Base-by-base conservation (phyloP, 345 rosid species). In the Populus nigra region DNA sequence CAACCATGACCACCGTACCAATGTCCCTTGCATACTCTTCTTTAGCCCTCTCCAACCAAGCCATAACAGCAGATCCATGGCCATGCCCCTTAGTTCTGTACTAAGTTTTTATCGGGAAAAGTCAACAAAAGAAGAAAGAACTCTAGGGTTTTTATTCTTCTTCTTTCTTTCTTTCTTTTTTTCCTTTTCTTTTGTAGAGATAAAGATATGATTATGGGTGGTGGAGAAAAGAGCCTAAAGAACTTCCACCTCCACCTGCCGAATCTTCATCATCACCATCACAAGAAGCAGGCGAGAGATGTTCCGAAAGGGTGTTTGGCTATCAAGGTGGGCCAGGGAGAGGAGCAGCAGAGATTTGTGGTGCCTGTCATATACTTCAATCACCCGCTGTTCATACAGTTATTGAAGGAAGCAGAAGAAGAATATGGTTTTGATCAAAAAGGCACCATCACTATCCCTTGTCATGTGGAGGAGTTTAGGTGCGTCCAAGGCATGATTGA, bases 401-500 rank as follows among this genome's bases (percentile, higher is more conserved):
- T 82, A n/a, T 35, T 82, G 22, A 82, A 82, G 65, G 81, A 70
- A 63, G 84, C 84, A 15, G 84, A 77, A 45, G 84, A 82, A n/a
- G 84, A 82, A 18, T 82, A 73, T 65, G 84, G 81, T 3, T 81
- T 81, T 29, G 78, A 81, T 49, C 84, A 81, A 71, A 81, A 77
- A 65, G 84, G 84, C 8, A 65, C 84, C 5, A 77, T 82, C 68
- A 74, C 76, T 15, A 82, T 82, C 47, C 84, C 84, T 68, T 82
- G 84, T 71, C 81, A 82, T 23, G 81, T 82, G 69, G 84, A 82
- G 57, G 84, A 82, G 72, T 82, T 82, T 78, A 77, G 72, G 78
- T 53, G 63, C 72, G 81, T 82, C 29, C 84, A 70, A 65, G 62
- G 81, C 61, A 68, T 87, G 86, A 92, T 92, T 65, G 94, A 89